Evolutionary conservation across 108 stramenopile genomes (phyloP).

Genomic region (Poteriospumella lacustris): DNA sequence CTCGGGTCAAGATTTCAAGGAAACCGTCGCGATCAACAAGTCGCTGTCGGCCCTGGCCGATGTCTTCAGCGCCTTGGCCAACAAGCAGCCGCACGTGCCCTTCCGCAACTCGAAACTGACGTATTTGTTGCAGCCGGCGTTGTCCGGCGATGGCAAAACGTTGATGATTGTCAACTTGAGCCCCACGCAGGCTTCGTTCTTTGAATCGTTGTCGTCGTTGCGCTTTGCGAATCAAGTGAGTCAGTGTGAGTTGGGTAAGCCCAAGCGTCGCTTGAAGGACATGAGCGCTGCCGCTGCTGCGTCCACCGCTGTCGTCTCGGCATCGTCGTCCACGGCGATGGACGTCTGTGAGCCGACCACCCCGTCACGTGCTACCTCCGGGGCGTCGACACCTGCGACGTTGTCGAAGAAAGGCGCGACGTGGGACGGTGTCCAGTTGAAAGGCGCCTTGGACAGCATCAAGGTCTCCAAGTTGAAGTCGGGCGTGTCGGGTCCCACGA

Average conservation of each 20-base stretch:
- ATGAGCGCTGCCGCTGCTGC: slow-evolving; percentile 2
- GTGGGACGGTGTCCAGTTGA: too few relatives aligned
- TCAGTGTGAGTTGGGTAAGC: slow-evolving; percentile 57
- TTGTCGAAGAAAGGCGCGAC: too few relatives aligned
- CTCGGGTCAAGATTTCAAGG: slow-evolving; percentile 70
- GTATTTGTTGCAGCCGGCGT: slow-evolving; percentile 19
- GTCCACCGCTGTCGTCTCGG: neutral
- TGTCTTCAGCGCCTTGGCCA: slow-evolving; percentile 20
- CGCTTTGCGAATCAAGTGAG: slow-evolving; percentile 70
- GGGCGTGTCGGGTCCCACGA: too few relatives aligned
- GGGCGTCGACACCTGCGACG: too few relatives aligned
- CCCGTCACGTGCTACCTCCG: neutral
- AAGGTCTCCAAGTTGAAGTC: too few relatives aligned
- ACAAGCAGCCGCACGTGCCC: slow-evolving; percentile 22
- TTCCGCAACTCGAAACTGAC: slow-evolving; percentile 21
- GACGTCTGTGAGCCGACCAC: neutral
- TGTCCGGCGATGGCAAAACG: slow-evolving; percentile 89
- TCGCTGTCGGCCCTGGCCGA: slow-evolving; percentile 10
- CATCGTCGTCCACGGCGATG: neutral
- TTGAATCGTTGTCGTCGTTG: slow-evolving; percentile 83
- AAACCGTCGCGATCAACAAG: slow-evolving; percentile 90
- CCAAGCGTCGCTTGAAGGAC: slow-evolving; percentile 46
- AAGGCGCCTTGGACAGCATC: too few relatives aligned
- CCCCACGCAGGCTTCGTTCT: slow-evolving; percentile 64
- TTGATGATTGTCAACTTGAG: slow-evolving; percentile 87